Percentiles rank a stretch among this genome's conserved stretches.
Conservation (phyloP, 495 filamentous ascomycete genomes). For the Amphirosellinia nigrospora region DNA sequence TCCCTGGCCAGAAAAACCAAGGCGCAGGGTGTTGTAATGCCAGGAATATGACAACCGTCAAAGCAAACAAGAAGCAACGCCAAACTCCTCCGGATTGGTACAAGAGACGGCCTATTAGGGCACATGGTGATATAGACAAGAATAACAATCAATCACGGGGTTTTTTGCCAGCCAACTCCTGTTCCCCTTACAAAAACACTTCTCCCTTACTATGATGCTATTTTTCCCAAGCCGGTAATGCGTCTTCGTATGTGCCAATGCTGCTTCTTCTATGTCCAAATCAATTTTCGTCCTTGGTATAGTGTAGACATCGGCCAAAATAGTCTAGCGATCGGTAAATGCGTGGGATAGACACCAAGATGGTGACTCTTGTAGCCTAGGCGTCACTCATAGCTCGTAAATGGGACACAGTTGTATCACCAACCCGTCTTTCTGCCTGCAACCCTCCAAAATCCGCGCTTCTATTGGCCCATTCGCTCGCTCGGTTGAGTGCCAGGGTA, state of each 20-base stretch:
- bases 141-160: slow-evolving; percentile 19
- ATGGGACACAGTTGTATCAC: slow-evolving; percentile 7
- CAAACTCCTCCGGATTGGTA: slow-evolving; percentile 19
- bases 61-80: slow-evolving; percentile 9
- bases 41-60: background rate
- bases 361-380: slow-evolving; percentile 14
- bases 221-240: slow-evolving; percentile 29
- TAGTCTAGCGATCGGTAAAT: slow-evolving; percentile 18
- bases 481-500: background rate
- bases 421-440: slow-evolving; percentile 14
- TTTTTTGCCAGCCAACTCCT: slow-evolving; percentile 30
- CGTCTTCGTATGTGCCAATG: slow-evolving; percentile 23
- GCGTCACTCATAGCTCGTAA: slow-evolving; percentile 23
- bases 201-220: slow-evolving; percentile 23
- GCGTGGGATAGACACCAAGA: slow-evolving; percentile 17
- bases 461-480: slow-evolving; percentile 1
- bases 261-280: slow-evolving; percentile 23
- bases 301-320: slow-evolving; percentile 1
- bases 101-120: slow-evolving; percentile 8
- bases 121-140: slow-evolving; percentile 20
- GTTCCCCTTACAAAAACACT: slow-evolving; percentile 12
- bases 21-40: background rate
- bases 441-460: background rate
- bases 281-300: slow-evolving; percentile 15
- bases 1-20: background rate